Base-by-base conservation (phyloP, 768 basidiomycete genomes). In the Xerocomellus chrysenteron region DNA sequence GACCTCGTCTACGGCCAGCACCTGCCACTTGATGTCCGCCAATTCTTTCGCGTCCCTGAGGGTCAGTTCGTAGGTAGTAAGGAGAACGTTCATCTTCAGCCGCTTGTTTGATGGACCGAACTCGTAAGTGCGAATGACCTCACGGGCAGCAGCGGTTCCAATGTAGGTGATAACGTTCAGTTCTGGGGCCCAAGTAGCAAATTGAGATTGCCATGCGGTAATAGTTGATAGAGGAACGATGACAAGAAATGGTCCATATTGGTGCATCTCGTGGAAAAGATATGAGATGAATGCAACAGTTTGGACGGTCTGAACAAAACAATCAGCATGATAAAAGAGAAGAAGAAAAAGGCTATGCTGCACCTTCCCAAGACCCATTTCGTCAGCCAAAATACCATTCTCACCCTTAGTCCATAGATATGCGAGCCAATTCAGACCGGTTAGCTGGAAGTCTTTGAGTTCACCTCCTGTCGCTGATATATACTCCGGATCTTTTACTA, bases 331-430 rank as follows among this genome's bases (percentile, higher is more conserved):
- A 61, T 44, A 24, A 61, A 36, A 6, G 0, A 36, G 47, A 56
- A 17, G 32, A 37, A 59, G 21, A 16, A 37, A 46, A 17, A 54
- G 30, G 11, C n/a, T 33, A 28, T 28, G 19, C 63, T 51, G 58
- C 45, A 90, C 82, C 84, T 99, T 99, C 52, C 97, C 97, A 26
- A 99, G 88, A 70, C 97, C 97, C 97, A 98, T 99, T 81, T 99
- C 97, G 67, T 99, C 97, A 1, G 97, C 97, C 36, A 99, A 76
- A 56, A 99, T 97, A 19, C 97, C 97, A 68, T 98, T 98, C 65
- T 96, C 90, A 10, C 92, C 92, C 63, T 92, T 86, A 61, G 83
- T 86, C 97, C 97, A 98, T 16, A 95, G 77, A 73, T 96, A 98
- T 5, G 92, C 89, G n/a, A 99, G 80, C 97, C 97, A 99, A 69